A percentile compares a stretch with the other conserved stretches of the same genome.
Evolutionary conservation across 139 green algal genomes (phyloP).

Genomic region (Chlamydomonas schloesseri): DNA sequence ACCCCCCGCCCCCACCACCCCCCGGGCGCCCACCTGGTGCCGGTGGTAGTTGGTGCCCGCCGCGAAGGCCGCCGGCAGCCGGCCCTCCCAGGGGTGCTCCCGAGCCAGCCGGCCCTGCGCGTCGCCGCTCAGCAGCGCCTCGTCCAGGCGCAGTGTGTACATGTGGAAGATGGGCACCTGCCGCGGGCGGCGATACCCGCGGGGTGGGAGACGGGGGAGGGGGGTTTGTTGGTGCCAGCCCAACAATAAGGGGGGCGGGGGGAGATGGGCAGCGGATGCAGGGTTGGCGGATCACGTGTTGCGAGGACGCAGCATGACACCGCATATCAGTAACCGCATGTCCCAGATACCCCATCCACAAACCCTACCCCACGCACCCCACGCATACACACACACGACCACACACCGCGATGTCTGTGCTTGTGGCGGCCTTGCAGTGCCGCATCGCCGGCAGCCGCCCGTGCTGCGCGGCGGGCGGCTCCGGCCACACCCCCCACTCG

Average conservation of each 20-base stretch:
- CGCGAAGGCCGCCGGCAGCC: not conserved
- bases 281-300: no score
- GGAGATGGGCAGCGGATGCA: no score
- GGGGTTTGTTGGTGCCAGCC: no score
- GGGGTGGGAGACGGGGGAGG: not conserved
- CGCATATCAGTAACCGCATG: no score
- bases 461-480: not conserved
- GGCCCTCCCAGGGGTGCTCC: not conserved
- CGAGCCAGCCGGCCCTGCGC: not conserved
- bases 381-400: no score
- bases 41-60: slow-evolving; percentile 18
- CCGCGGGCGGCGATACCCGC: not conserved
- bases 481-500: not conserved
- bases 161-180: slow-evolving; percentile 38
- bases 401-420: slow-evolving; percentile 1
- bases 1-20: no score
- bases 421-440: slow-evolving; percentile 10
- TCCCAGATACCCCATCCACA: not conserved
- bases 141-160: not conserved
- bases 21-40: not conserved
- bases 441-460: slow-evolving; percentile 20
- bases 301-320: no score
- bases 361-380: not conserved
- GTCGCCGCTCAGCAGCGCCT: not conserved
- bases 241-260: no score